phyloP scores from a whole-genome alignment of 2,329 filamentous ascomycete species.

The Penicillium polonicum region DNA sequence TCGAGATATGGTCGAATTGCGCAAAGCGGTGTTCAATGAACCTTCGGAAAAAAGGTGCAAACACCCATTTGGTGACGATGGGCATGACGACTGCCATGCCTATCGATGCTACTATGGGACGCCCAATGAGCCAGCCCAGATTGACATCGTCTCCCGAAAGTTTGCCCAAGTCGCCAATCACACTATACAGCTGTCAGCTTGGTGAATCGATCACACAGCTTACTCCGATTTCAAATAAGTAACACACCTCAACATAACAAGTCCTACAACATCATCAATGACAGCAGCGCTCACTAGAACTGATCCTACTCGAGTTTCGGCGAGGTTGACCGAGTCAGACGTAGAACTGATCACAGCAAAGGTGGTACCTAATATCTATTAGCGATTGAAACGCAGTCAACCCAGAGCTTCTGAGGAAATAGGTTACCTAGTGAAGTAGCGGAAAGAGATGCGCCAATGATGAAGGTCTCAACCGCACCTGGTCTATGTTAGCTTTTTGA shows the following conservation, averaged over 20 bases:
- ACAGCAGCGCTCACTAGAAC: constrained; percentile 49
- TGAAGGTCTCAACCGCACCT: constrained; percentile 36
- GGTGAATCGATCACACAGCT: not conserved
- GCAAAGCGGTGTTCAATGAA: constrained; percentile 37
- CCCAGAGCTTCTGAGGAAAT: not conserved
- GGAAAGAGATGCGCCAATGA: constrained; percentile 31
- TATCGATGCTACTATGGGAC: constrained; percentile 41
- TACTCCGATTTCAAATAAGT: not conserved
- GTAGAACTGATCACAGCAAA: constrained; percentile 34
- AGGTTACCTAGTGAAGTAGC: constrained; percentile 31
- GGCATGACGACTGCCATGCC: constrained; percentile 39
- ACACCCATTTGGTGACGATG: constrained; percentile 39
- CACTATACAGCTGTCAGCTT: constrained; percentile 15
- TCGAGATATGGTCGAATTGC: constrained; percentile 34
- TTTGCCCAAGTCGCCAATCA: constrained; percentile 35
- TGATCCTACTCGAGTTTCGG: constrained; percentile 46
- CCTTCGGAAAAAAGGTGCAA: constrained; percentile 40
- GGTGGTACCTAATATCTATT: constrained; percentile 23
- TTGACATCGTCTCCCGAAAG: constrained; percentile 25
- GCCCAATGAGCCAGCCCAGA: constrained; percentile 41
- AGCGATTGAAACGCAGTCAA: not conserved
- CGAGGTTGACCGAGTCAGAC: constrained; percentile 40
- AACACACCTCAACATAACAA: constrained; percentile 38
- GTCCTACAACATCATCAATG: constrained; percentile 49
- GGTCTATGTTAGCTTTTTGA: constrained; percentile 3